Base-by-base conservation (phyloP, 768 basidiomycete genomes). In the Boletus vinaceobasis region DNA sequence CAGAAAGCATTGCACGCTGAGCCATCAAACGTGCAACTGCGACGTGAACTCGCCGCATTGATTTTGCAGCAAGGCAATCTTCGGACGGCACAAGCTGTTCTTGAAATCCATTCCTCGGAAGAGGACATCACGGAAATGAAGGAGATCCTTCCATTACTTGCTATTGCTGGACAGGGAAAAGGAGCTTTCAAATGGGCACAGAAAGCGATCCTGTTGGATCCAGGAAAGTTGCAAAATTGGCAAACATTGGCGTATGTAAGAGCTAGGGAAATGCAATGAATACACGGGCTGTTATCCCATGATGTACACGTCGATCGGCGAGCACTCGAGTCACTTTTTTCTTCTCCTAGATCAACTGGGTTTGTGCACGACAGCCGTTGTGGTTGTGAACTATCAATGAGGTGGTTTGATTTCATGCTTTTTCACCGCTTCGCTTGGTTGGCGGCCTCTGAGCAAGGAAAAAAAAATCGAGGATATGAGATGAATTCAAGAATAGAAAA, bases 1-100 rank as follows among this genome's bases (percentile, higher is more conserved):
- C 86, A 90, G 64, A 78, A 77, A 50, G 81, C 81, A 7, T 68
- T 90, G 7, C 74, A 78, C 38, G 68, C 74, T 0, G 83, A 86
- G 56, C 89, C 90, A 19, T 72, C 78, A 4, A 73, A 74, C 32
- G 52, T 63, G 29, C 76, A 80, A 48, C 69, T 74, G 37, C 77
- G 86, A 37, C 79, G 76, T 39, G 72, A 78, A 39, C 75, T 90
- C 6, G 85, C 86, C 3, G 71, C 71, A 1, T 65, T 90, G 56
- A 66, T 79, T 35, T 65, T 90, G 26, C 83, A 83, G 60, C 72
- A 67, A 32, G 77, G 75, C 23, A 63, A 79, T 48, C 58, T 67
- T 44, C 60, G 63, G 7, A 70, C 72, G 21, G 78, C 85, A 2
- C 73, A 73, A 23, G 81, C 84, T 14, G 60, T 85, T 27, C 75